Percentiles rank a stretch among this genome's conserved stretches.
phyloP scores from a whole-genome alignment of 441 rosid genomes.

The Melastoma candidum region DNA sequence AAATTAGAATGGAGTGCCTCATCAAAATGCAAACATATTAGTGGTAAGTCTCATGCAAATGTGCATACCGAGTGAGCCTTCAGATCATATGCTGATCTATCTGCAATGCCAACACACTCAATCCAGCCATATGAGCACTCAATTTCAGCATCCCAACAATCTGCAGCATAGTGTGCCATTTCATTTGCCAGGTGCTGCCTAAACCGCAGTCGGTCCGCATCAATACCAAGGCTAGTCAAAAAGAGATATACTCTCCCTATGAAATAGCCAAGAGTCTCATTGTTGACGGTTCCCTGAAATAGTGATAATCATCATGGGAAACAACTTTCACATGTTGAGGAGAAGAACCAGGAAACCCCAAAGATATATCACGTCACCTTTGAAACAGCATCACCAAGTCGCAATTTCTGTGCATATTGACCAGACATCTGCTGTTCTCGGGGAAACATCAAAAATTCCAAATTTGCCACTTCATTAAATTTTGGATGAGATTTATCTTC shows the following conservation, averaged over 20 bases:
- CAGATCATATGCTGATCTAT: slow-evolving; percentile 73
- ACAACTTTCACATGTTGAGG: background rate
- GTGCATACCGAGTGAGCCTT: slow-evolving; percentile 48
- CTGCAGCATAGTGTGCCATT: slow-evolving; percentile 86
- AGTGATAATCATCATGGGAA: slow-evolving; percentile 4
- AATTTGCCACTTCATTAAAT: slow-evolving; percentile 35
- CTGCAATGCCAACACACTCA: slow-evolving; percentile 79
- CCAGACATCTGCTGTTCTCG: slow-evolving; percentile 64
- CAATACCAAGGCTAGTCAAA: slow-evolving; percentile 51
- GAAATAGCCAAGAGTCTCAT: slow-evolving; percentile 70
- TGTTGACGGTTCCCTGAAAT: slow-evolving; percentile 55
- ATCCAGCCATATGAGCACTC: slow-evolving; percentile 76
- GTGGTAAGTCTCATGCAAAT: background rate
- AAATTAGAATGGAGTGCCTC: too few species aligned
- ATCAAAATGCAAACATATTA: too few species aligned
- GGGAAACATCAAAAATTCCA: slow-evolving; percentile 68
- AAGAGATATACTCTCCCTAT: slow-evolving; percentile 71
- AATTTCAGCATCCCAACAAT: slow-evolving; percentile 85
- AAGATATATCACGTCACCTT: slow-evolving; percentile 25
- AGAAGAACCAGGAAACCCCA: background rate
- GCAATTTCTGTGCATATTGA: slow-evolving; percentile 40
- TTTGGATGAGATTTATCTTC: slow-evolving; percentile 62
- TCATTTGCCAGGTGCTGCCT: slow-evolving; percentile 72
- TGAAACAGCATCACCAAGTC: slow-evolving; percentile 62
- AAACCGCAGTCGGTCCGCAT: slow-evolving; percentile 44